A percentile compares a stretch with the other conserved stretches of the same genome.
Conservation (phyloP, 352 stramenopile species). For the Peronospora tabacina region DNA sequence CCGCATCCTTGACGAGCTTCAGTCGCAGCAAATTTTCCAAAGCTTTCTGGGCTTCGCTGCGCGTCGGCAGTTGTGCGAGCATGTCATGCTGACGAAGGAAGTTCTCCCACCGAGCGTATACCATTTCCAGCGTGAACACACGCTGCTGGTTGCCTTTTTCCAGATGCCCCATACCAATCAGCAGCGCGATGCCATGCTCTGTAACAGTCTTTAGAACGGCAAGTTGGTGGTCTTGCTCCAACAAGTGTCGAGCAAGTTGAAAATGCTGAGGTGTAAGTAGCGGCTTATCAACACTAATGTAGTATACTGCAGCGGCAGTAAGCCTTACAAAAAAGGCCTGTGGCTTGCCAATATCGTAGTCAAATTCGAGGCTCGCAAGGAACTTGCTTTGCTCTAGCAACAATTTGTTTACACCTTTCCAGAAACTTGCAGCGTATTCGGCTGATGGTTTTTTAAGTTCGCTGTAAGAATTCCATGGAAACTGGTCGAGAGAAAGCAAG, state of each 20-base stretch:
- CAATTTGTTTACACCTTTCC: slow-evolving; percentile 33
- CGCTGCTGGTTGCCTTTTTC: slow-evolving; percentile 55
- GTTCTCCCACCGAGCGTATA: slow-evolving; percentile 70
- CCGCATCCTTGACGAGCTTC: slow-evolving; percentile 66
- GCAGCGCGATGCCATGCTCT: slow-evolving; percentile 58
- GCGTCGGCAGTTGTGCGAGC: slow-evolving; percentile 49
- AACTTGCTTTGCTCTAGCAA: slow-evolving; percentile 30
- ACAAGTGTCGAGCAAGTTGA: slow-evolving; percentile 37
- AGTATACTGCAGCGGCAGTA: slow-evolving; percentile 37
- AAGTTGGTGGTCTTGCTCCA: slow-evolving; percentile 72
- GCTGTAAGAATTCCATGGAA: slow-evolving; percentile 25
- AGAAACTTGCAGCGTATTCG: slow-evolving; percentile 38
- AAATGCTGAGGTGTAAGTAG: slow-evolving; percentile 44
- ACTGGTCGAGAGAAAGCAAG: slow-evolving; percentile 31
- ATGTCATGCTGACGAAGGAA: slow-evolving; percentile 76
- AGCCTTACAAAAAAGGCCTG: slow-evolving; percentile 62
- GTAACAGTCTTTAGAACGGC: slow-evolving; percentile 57
- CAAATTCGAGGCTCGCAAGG: slow-evolving; percentile 49
- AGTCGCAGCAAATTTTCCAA: slow-evolving; percentile 62
- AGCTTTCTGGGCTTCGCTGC: slow-evolving; percentile 64
- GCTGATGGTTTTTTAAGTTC: slow-evolving; percentile 11
- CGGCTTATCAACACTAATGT: slow-evolving; percentile 34
- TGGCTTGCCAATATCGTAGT: slow-evolving; percentile 72
- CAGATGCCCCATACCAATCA: slow-evolving; percentile 74
- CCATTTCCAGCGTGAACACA: slow-evolving; percentile 79